Evolutionary conservation across 2,329 filamentous ascomycete genomes (phyloP), one percentile per base, ranked within the genome.

Genomic region (Penicillium expansum): DNA sequence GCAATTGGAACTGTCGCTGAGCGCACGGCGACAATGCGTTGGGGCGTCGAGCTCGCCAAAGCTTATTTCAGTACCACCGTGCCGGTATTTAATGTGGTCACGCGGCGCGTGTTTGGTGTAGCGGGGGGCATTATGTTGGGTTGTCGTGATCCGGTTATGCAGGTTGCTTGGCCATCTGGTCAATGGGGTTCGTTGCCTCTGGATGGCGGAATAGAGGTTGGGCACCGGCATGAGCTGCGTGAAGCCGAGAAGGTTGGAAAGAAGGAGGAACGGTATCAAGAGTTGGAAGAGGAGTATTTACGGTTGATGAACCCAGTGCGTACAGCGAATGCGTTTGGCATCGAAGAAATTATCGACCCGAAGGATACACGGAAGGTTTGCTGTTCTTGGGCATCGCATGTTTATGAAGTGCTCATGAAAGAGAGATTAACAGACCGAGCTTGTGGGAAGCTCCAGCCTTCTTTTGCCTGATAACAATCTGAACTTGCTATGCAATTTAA

Each of bases 331-430:
- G 79, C 80, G 11, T 87, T 87, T 69, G 82, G 82, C 0, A 77
- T 87, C 0, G 84, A 87, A 69, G 85, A 87, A 68, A 86, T 87
- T 44, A 82, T 87, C 39, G 85, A 87, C 71, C 85, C 84, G 5
- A 82, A 82, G 32, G 76, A 80, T 56, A 87, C 85, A 3, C 76
- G 85, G 49, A 68, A 70, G n/a, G 70, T 86, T 9, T 80, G 81
- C 37, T 81, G 77, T 58, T 76, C 80, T 35, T 87, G 85, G 85
- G 71, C 78, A 4, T 72, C 67, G n/a, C n/a, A 85, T 70, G 76
- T 85, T 27, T 87, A 85, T 68, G 77, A 80, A 39, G 72, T 69
- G n/a, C 70, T 84, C 55, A 69, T 85, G 69, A 76, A 76, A 39
- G 74, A 81, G 60, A 74, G 83, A 57, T 63, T 85, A 41, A 68